These are phyloP conservation scores for Phytophthora cactorum DNA, from an alignment of 352 stramenopile species.

Conservation along the genomic window DNA sequence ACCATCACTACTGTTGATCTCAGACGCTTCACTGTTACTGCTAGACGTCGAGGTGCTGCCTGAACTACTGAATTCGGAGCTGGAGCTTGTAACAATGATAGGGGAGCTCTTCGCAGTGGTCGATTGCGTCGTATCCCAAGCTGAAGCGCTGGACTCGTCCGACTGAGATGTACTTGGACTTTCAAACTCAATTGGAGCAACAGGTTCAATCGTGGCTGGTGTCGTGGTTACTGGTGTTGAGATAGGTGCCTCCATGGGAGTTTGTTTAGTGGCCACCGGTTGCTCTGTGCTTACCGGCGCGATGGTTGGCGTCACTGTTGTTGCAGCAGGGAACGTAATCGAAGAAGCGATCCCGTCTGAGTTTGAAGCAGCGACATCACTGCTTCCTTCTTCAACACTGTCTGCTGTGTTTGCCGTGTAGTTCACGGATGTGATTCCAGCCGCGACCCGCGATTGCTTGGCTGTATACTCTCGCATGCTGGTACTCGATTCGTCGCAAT, in stretches of 20 bases:
- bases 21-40: slow-evolving; percentile 2
- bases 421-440: slow-evolving; percentile 1
- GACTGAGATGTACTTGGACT: slow-evolving; percentile 3
- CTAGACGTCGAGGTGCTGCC: neutral
- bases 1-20: neutral
- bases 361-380: neutral
- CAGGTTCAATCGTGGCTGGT: neutral
- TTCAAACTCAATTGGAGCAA: neutral
- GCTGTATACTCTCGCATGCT: slow-evolving; percentile 4
- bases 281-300: neutral
- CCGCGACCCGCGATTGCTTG: neutral
- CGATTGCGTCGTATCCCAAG: slow-evolving; percentile 7
- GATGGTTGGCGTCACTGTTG: slow-evolving; percentile 4
- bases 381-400: slow-evolving; percentile 3
- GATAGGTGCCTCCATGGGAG: slow-evolving; percentile 2
- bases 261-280: neutral
- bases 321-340: slow-evolving; percentile 2
- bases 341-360: slow-evolving; percentile 9
- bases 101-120: neutral
- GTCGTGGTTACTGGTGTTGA: slow-evolving; percentile 4
- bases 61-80: slow-evolving; percentile 5
- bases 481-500: slow-evolving; percentile 14
- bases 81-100: neutral
- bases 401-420: neutral
- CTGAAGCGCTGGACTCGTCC: slow-evolving; percentile 10